Base-by-base conservation (phyloP, 176 grass and related monocot genomes). In the Bothriochloa decipiens region DNA sequence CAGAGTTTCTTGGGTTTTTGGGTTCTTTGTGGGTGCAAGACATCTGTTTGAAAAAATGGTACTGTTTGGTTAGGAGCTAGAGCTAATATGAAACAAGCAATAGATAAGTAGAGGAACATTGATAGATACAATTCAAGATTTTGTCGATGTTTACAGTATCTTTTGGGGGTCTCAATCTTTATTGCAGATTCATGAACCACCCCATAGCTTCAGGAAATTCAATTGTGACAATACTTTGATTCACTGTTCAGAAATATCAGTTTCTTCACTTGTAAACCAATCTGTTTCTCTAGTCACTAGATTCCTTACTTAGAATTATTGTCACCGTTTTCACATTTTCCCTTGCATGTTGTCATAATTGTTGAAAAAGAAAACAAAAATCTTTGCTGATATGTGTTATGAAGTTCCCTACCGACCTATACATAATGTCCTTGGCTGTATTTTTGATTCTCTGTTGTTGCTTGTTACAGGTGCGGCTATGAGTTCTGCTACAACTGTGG, bases 401-500 rank as follows among this genome's bases (percentile, higher is more conserved):
- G 29, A 32, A 32, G 29, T 32, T 32, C 29, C 29, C 2, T 32
- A 32, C 29, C 29, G 29, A 32, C 29, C 29, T 32, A 32, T 32
- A 32, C 29, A 32, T 32, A 32, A 32, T 32, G 29, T 32, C 29
- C 35, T 8, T 62, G 9, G 3, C 1, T 77, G 17, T 61, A 58
- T 74, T 2, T 32, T 2, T 32, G 29, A 32, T 32, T 32, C 29
- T 32, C 29, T 1, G 17, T 18, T 47, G 15, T 33, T 70, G 46
- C 65, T 22, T 68, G 12, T 47, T 64, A 12, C 35, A 36, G 35
- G 35, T 36, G 35, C 35, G 35, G 90, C 22, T 92, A 86, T 84
- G 87, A 94, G 68, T 97, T 97, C 77, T 97, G 95, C 77, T 97
- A 97, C 88, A 97, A 86, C 2, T 94, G 92, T 60, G 88, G 92